Conservation (phyloP, 148 eudicot species). For the Polygonum aviculare region DNA sequence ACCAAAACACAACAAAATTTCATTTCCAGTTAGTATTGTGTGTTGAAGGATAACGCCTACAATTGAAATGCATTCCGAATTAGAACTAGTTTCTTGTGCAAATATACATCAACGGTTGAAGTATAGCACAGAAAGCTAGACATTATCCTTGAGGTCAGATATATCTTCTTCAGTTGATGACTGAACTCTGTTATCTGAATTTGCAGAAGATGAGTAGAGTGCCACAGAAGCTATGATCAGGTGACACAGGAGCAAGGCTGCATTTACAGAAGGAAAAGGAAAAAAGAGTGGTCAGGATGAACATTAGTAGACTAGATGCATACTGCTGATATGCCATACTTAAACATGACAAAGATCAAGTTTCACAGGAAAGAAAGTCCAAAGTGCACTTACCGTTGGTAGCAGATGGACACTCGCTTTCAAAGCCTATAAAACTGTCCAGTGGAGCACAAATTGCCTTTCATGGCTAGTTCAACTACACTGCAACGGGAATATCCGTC, state of each 20-base stretch:
- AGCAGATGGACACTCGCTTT: neutral
- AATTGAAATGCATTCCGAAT: neutral
- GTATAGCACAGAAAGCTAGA: neutral
- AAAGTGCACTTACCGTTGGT: neutral
- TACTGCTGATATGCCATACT: neutral
- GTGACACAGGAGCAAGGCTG: neutral
- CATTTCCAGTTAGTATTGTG: constrained; percentile 5
- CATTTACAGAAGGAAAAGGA: neutral
- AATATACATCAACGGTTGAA: neutral
- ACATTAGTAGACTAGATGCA: neutral
- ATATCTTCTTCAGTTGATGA: neutral
- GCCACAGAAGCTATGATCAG: neutral
- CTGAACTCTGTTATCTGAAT: neutral
- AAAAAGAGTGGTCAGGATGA: neutral
- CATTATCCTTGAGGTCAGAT: neutral
- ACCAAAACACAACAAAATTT: neutral
- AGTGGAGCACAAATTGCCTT: constrained; percentile 1
- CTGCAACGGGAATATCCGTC: constrained; percentile 52
- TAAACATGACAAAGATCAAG: neutral
- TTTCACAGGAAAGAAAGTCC: neutral
- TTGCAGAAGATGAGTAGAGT: neutral
- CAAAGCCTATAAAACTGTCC: neutral
- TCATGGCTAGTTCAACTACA: constrained; percentile 20
- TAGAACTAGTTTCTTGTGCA: constrained; percentile 4
- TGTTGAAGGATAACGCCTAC: neutral